These are phyloP conservation scores for Flaveria sonorensis DNA, from an alignment of 129 eudicot genomes.

Conservation along the genomic window DNA sequence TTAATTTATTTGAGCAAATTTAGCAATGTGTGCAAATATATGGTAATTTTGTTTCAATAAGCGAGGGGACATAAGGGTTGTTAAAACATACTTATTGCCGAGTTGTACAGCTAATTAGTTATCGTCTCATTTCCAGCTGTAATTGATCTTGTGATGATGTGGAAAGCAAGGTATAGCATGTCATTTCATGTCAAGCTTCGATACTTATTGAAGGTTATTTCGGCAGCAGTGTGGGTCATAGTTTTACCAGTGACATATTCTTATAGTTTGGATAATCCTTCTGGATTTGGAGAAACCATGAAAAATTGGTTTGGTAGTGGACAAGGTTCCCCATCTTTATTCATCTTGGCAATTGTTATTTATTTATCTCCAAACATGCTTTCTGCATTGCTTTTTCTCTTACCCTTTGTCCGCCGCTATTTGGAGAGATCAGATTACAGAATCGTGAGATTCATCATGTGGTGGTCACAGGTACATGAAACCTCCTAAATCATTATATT, in stretches of 20 bases:
- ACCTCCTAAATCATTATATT: slow-evolving; percentile 1
- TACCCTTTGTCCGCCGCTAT: slow-evolving; percentile 70
- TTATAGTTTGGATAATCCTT: slow-evolving; percentile 76
- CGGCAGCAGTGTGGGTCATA: slow-evolving; percentile 89
- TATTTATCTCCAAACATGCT: slow-evolving; percentile 88
- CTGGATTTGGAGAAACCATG: slow-evolving; percentile 80
- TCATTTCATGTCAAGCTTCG: slow-evolving; percentile 81
- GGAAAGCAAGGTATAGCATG: slow-evolving; percentile 93
- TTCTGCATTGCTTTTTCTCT: slow-evolving; percentile 67
- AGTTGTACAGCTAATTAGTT: slow-evolving; percentile 5
- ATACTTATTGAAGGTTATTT: slow-evolving; percentile 65
- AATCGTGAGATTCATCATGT: slow-evolving; percentile 82
- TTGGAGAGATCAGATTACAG: slow-evolving; percentile 85
- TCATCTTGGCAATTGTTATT: slow-evolving; percentile 71
- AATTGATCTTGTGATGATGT: slow-evolving; percentile 75
- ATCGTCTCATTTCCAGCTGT: slow-evolving; percentile 48
- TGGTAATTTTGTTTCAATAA: not conserved
- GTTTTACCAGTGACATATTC: slow-evolving; percentile 86
- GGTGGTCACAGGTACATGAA: slow-evolving; percentile 94
- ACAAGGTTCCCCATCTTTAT: slow-evolving; percentile 64
- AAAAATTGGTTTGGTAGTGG: slow-evolving; percentile 79
- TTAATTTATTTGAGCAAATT: not conserved
- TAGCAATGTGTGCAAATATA: not conserved
- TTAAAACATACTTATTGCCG: not conserved
- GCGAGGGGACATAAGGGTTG: not conserved